These are phyloP conservation scores for Stephania cephalantha DNA, from an alignment of 164 flowering plant species.

Conservation along the genomic window DNA sequence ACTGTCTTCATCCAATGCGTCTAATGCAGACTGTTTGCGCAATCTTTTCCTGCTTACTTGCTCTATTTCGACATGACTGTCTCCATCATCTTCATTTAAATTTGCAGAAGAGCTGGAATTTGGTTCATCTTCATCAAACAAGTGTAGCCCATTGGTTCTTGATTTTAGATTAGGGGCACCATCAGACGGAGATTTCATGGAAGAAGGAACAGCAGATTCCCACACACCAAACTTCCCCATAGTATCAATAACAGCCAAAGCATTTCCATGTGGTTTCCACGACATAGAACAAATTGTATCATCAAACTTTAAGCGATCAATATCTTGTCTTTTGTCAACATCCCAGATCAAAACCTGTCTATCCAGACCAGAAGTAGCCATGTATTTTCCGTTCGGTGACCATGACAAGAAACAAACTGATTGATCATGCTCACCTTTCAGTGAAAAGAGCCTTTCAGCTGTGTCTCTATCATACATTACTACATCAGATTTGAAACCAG, in stretches of 20 bases:
- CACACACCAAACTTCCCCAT: slow-evolving; percentile 91
- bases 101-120: slow-evolving; percentile 57
- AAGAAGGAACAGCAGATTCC: slow-evolving; percentile 79
- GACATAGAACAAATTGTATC: slow-evolving; percentile 72
- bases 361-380: slow-evolving; percentile 90
- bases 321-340: slow-evolving; percentile 73
- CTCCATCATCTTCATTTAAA: slow-evolving; percentile 70
- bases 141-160: slow-evolving; percentile 56
- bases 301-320: slow-evolving; percentile 83
- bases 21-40: slow-evolving; percentile 39
- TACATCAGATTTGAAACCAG: slow-evolving; percentile 87
- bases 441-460: slow-evolving; percentile 70
- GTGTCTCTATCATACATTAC: slow-evolving; percentile 96
- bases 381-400: slow-evolving; percentile 97
- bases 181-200: slow-evolving; percentile 89
- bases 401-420: slow-evolving; percentile 77
- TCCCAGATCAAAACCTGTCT: slow-evolving; percentile 87
- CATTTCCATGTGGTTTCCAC: slow-evolving; percentile 90
- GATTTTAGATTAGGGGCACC: slow-evolving; percentile 47
- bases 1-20: slow-evolving; percentile 41
- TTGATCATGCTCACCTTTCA: slow-evolving; percentile 77
- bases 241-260: slow-evolving; percentile 84
- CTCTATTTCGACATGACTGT: slow-evolving; percentile 52
- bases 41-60: slow-evolving; percentile 59
- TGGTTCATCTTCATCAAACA: slow-evolving; percentile 66